phyloP scores from a whole-genome alignment of 2,329 filamentous ascomycete species.

The Claviceps maximensis region DNA sequence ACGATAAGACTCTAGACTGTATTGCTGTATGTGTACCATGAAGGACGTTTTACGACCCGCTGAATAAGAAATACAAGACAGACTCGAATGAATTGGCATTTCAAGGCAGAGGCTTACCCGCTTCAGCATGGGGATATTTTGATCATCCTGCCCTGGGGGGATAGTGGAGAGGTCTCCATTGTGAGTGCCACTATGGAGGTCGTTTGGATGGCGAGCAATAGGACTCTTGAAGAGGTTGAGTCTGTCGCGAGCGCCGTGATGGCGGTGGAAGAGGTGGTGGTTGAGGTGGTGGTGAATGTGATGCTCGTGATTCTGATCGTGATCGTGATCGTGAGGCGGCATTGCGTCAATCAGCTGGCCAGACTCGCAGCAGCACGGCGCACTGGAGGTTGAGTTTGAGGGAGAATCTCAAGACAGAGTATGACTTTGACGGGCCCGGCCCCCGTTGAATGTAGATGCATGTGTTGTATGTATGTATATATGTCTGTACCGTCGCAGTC shows the following conservation, averaged over 20 bases:
- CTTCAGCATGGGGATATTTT: not conserved
- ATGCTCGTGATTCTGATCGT: not conserved
- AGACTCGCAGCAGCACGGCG: too few species aligned
- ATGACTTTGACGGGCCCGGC: not conserved
- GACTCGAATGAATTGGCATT: not conserved
- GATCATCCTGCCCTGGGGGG: not conserved
- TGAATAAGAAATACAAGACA: not conserved
- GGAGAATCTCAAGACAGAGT: too few species aligned
- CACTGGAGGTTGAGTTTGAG: too few species aligned
- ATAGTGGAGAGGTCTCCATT: not conserved
- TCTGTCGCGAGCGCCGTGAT: conserved; percentile 11
- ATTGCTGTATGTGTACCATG: not conserved
- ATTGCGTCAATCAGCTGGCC: not conserved
- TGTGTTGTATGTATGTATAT: too few species aligned
- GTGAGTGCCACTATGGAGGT: not conserved
- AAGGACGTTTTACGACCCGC: not conserved
- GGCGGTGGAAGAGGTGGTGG: not conserved
- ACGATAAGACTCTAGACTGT: not conserved
- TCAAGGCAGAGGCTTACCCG: not conserved
- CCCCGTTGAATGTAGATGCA: not conserved
- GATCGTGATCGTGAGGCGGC: too few species aligned
- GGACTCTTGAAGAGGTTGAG: conserved; percentile 21
- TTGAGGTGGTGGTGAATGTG: not conserved
- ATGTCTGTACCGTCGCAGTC: not conserved
- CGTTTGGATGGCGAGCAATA: conserved; percentile 7